Base-by-base conservation (phyloP, 441 rosid species). In the Mallotus japonicus region DNA sequence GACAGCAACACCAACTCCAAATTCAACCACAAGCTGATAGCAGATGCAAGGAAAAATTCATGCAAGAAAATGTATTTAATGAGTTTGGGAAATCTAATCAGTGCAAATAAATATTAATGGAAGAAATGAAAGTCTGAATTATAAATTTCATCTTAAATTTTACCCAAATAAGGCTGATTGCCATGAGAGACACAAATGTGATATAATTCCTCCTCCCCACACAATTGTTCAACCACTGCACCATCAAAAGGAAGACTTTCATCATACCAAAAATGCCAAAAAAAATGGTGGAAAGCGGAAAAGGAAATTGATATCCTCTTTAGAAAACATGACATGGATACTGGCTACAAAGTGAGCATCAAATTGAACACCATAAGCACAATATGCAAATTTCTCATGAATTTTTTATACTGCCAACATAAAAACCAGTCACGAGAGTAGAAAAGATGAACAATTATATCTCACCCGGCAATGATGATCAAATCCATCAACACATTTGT, bases 401-500 rank as follows among this genome's bases (percentile, higher is more conserved):
- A 37, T 46, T 22, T 10, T 24, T 24, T 15, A 24, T 11, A 46
- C 37, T 49, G 46, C 5, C 19, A 0, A 16, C 17, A 28, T 7
- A 40, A 65, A 24, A 57, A 20, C 53, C 24, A 62, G 34, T 50
- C 22, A 28, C 32, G 32, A 28, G 32, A 28, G 32, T 28, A 28
- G 32, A 28, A 28, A 49, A 57, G 69, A 54, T 15, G 44, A 51
- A 40, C 16, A 54, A 42, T 42, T 16, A 71, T 42, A 69, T 72
- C 95, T 83, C 79, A 95, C 98, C 77, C 96, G 90, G 73, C 99
- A 95, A 82, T 95, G 98, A 79, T 95, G 99, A 83, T 95, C 99
- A 85, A 95, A 92, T 79, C 96, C 97, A 83, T 92, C 98, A 55
- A 95, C 92, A 69, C 99, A 95, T 76, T 95, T 95, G 82, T 88